Conservation (phyloP, 192 early-diverging fungal genomes). For the Pilobolus umbonatus region DNA sequence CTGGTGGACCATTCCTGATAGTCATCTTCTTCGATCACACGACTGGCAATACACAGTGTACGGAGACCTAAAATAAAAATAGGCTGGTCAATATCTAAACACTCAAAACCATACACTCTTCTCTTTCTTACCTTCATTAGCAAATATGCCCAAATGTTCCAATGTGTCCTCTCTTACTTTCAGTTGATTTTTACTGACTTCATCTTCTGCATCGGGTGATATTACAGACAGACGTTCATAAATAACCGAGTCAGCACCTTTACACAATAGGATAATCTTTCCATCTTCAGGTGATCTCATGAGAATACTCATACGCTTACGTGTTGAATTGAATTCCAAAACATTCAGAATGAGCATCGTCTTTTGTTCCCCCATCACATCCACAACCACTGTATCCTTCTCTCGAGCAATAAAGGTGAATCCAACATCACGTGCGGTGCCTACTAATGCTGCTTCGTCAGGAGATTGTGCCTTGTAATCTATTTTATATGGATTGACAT, state of each 20-base stretch:
- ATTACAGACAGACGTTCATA: constrained; percentile 62
- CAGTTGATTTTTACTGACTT: constrained; percentile 51
- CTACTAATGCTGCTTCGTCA: constrained; percentile 89
- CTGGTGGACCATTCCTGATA: constrained; percentile 54
- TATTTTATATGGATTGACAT: constrained; percentile 46
- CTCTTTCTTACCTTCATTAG: too few relatives aligned
- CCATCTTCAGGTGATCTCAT: constrained; percentile 57
- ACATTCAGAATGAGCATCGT: constrained; percentile 61
- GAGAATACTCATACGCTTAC: constrained; percentile 95
- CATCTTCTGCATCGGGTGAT: constrained; percentile 21
- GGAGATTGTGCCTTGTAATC: constrained; percentile 91
- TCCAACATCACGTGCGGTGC: constrained; percentile 79
- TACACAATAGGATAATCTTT: constrained; percentile 73
- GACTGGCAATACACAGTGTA: constrained; percentile 68
- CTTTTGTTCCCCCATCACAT: constrained; percentile 70
- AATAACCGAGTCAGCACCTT: constrained; percentile 93
- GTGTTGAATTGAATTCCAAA: constrained; percentile 86
- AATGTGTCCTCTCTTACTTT: constrained; percentile 65
- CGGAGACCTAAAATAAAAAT: constrained; percentile 51
- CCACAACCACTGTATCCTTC: constrained; percentile 64
- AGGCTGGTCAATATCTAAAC: constrained; percentile 31
- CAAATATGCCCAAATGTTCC: constrained; percentile 81
- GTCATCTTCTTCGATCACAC: constrained; percentile 44
- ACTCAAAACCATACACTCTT: constrained; percentile 29
- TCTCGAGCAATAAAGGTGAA: constrained; percentile 76